phyloP scores from a whole-genome alignment of 345 rosid genomes.

The Arabis hirsuta region DNA sequence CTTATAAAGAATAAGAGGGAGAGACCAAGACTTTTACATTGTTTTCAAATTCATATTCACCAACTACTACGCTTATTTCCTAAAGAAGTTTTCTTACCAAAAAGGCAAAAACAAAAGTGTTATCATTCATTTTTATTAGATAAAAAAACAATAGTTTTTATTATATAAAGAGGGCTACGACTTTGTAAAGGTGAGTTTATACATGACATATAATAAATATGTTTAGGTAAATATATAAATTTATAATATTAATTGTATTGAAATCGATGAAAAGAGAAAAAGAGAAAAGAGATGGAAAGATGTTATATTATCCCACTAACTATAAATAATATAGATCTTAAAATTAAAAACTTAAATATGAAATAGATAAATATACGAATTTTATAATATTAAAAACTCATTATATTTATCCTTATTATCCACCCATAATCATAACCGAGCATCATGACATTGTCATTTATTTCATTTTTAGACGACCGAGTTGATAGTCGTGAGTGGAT shows the following conservation, averaged over 20 bases:
- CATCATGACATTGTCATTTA: constrained; percentile 19
- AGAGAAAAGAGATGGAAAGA: too few relatives aligned
- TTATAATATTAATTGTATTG: too few relatives aligned
- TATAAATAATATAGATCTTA: too few relatives aligned
- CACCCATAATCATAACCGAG: too few relatives aligned
- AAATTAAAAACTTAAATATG: too few relatives aligned
- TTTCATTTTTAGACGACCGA: constrained; percentile 11
- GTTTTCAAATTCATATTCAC: constrained; percentile 1
- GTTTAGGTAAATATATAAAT: too few relatives aligned
- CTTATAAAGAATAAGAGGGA: constrained; percentile 18
- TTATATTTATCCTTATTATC: too few relatives aligned
- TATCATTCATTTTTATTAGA: neutral
- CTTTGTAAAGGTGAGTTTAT: constrained; percentile 34
- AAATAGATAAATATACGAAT: too few relatives aligned
- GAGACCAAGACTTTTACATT: constrained; percentile 24
- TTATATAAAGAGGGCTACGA: constrained; percentile 36
- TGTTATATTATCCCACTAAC: too few relatives aligned
- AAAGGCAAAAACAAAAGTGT: constrained; percentile 18
- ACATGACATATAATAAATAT: too few relatives aligned
- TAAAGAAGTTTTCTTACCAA: constrained; percentile 25
- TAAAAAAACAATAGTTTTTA: neutral
- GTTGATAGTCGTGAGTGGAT: constrained; percentile 32
- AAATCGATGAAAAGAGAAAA: too few relatives aligned
- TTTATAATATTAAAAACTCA: too few relatives aligned
- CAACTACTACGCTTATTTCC: constrained; percentile 14